phyloP scores from a whole-genome alignment of 2,329 filamentous ascomycete species.

The Penicillium sp. region DNA sequence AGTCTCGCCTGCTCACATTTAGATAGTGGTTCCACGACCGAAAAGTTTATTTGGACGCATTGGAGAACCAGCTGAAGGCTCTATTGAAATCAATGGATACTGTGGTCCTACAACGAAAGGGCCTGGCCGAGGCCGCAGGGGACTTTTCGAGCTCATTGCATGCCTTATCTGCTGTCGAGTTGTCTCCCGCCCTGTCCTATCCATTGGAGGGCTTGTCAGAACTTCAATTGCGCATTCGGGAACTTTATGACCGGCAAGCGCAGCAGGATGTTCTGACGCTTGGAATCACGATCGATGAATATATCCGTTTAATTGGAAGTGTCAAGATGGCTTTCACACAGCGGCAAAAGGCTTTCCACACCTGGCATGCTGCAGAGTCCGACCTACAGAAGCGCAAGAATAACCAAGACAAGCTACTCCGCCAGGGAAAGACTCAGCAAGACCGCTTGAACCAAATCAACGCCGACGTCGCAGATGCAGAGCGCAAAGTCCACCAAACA shows the following conservation, averaged over 20 bases:
- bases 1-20: slow-evolving; percentile 22
- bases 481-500: slow-evolving; percentile 88
- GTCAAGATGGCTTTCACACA: slow-evolving; percentile 92
- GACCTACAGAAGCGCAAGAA: slow-evolving; percentile 87
- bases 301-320: slow-evolving; percentile 91
- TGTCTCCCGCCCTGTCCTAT: slow-evolving; percentile 82
- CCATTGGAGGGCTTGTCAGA: slow-evolving; percentile 91
- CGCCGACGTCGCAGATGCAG: slow-evolving; percentile 91
- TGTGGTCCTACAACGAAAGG: slow-evolving; percentile 88
- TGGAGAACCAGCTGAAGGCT: slow-evolving; percentile 87
- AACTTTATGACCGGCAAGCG: slow-evolving; percentile 93
- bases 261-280: slow-evolving; percentile 95
- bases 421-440: slow-evolving; percentile 93
- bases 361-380: slow-evolving; percentile 87
- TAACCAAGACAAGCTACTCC: slow-evolving; percentile 88
- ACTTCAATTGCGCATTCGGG: slow-evolving; percentile 87
- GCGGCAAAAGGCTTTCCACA: slow-evolving; percentile 91
- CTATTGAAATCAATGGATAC: slow-evolving; percentile 91
- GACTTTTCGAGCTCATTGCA: slow-evolving; percentile 95
- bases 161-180: slow-evolving; percentile 84
- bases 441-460: slow-evolving; percentile 89
- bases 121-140: slow-evolving; percentile 85
- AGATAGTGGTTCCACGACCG: slow-evolving; percentile 94
- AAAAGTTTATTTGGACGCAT: slow-evolving; percentile 86
- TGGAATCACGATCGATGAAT: slow-evolving; percentile 97